Percentiles rank a stretch among this genome's conserved stretches.
These are phyloP conservation scores for Eucalyptus curtisii DNA, from an alignment of 345 rosid species.

Conservation along the genomic window DNA sequence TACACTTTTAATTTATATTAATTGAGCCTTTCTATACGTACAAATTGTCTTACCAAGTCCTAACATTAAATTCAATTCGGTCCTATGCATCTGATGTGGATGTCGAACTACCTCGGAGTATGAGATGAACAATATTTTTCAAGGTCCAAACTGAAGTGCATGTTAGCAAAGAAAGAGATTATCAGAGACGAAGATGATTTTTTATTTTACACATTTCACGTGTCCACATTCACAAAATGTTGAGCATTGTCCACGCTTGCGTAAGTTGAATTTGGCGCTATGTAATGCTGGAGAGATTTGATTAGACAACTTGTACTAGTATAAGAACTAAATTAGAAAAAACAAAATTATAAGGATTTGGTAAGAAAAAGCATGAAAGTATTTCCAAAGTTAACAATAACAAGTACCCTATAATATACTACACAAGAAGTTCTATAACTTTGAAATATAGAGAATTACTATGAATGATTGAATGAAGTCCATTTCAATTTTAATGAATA, in stretches of 20 bases:
- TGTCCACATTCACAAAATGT: background rate
- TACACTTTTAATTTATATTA: background rate
- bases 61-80: background rate
- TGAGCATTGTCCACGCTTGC: rapidly evolving
- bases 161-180: background rate
- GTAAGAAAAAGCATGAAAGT: background rate
- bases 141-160: background rate
- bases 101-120: background rate
- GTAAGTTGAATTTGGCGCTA: background rate
- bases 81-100: background rate
- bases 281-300: background rate
- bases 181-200: background rate
- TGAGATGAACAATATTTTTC: background rate
- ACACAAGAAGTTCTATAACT: background rate
- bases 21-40: background rate
- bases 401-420: rapidly evolving
- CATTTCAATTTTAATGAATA: too few species aligned
- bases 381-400: background rate
- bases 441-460: background rate
- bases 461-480: background rate
- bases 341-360: background rate
- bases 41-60: background rate
- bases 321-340: background rate
- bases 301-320: rapidly evolving
- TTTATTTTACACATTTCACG: background rate